Conservation (phyloP, 2,329 filamentous ascomycete genomes). For the Talaromyces sp. region DNA sequence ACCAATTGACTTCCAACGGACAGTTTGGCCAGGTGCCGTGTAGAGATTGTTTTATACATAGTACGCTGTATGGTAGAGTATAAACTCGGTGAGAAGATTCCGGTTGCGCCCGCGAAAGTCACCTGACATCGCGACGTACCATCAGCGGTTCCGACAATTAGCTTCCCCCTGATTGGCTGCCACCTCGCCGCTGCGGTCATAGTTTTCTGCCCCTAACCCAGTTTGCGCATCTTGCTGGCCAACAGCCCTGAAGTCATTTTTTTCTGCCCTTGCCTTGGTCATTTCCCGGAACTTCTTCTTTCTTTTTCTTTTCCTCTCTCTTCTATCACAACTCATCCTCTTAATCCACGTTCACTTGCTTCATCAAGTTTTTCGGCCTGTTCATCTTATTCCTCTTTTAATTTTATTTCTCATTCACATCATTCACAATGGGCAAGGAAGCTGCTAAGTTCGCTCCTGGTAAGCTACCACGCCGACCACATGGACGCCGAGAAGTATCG, state of each 20-base stretch:
- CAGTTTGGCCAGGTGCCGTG: no score
- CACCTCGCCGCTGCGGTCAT: conserved; percentile 27
- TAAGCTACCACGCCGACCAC: conserved; percentile 33
- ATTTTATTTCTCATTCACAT: conserved; percentile 22
- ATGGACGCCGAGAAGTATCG: conserved; percentile 14
- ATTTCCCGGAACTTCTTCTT: not conserved
- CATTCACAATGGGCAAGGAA: conserved; percentile 45
- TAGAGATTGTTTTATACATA: not conserved
- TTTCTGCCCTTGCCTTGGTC: conserved; percentile 8
- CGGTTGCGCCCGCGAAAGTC: conserved; percentile 31
- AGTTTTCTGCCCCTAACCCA: conserved; percentile 29
- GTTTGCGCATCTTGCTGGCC: not conserved
- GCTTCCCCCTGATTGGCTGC: conserved; percentile 33
- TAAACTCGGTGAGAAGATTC: conserved; percentile 14
- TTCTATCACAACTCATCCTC: not conserved
- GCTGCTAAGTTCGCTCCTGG: conserved; percentile 39
- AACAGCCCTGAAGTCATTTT: conserved; percentile 16
- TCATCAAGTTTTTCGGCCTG: conserved; percentile 25
- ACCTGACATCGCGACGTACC: not conserved
- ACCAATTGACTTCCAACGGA: not conserved
- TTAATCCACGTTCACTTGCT: conserved; percentile 12
- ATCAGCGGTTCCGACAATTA: conserved; percentile 29
- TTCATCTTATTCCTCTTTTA: conserved; percentile 23
- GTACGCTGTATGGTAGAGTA: not conserved
- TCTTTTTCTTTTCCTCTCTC: not conserved